Evolutionary conservation across 1,284 basidiomycete species (phyloP).

Genomic region (Ganoderma sinense): DNA sequence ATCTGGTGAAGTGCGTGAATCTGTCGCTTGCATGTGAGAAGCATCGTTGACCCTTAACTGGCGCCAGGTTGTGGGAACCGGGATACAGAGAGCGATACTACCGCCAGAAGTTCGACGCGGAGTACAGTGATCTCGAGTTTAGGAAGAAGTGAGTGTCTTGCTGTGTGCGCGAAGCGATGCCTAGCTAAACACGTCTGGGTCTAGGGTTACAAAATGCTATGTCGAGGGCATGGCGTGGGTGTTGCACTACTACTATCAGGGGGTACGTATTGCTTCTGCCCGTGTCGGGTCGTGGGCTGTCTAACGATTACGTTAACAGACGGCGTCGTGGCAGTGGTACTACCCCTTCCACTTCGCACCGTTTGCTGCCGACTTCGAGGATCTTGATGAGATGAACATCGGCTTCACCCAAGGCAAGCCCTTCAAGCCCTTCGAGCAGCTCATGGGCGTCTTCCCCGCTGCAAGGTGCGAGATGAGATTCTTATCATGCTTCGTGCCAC

Average conservation of each 20-base stretch:
- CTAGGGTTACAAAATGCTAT: conserved; percentile 84
- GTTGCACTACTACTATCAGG: conserved; percentile 98
- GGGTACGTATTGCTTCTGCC: conserved; percentile 61
- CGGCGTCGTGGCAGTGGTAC: conserved; percentile 99
- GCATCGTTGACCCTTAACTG: conserved; percentile 11
- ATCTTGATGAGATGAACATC: conserved; percentile 84
- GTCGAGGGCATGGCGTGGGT: conserved; percentile 98
- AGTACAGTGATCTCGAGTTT: conserved; percentile 77
- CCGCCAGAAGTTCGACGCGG: conserved; percentile 89
- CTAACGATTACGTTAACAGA: conserved; percentile 50
- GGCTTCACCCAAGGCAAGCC: conserved; percentile 83
- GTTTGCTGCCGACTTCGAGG: conserved; percentile 94
- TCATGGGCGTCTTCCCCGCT: conserved; percentile 98
- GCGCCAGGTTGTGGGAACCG: conserved; percentile 85
- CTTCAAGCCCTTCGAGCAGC: conserved; percentile 96
- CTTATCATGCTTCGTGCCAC: neutral
- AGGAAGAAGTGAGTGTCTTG: conserved; percentile 67
- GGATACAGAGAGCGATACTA: conserved; percentile 98
- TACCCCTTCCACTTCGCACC: conserved; percentile 99
- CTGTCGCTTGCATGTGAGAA: conserved; percentile 10
- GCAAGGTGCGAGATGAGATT: conserved; percentile 67
- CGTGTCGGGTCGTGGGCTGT: neutral
- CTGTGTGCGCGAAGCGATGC: conserved; percentile 5
- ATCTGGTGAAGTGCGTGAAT: conserved; percentile 84
- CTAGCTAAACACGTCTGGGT: conserved; percentile 16